Evolutionary conservation across 805 yeast genomes (phyloP).

Genomic region (Priceomyces castillae): DNA sequence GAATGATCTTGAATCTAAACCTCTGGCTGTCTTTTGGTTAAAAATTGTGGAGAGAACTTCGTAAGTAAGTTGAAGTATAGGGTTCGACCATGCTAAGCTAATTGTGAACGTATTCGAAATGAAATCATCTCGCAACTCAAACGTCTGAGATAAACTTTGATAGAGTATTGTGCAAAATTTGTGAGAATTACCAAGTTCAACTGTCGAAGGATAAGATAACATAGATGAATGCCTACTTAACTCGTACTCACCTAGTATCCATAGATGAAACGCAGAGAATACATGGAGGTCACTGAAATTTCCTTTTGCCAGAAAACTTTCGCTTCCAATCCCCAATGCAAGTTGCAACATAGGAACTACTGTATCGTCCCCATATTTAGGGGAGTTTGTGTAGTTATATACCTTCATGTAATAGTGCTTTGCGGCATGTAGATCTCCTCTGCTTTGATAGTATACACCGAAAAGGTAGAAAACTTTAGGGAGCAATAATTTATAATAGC

Average conservation of each 20-base stretch:
- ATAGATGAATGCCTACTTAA: conserved; percentile 2
- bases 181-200: conserved; percentile 7
- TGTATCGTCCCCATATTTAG: conserved; percentile 3
- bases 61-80: conserved; percentile 15
- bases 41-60: conserved; percentile 11
- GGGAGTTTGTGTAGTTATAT: conserved; percentile 17
- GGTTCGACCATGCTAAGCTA: conserved; percentile 16
- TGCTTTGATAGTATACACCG: conserved; percentile 38
- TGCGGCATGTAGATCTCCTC: conserved; percentile 35
- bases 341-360: conserved; percentile 13
- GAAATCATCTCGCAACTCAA: conserved; percentile 9
- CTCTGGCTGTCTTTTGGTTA: background rate
- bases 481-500: conserved; percentile 32
- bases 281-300: conserved; percentile 28
- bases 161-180: conserved; percentile 13
- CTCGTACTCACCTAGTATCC: conserved; percentile 25
- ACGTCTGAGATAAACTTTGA: conserved; percentile 14
- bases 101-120: conserved; percentile 17
- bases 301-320: conserved; percentile 14
- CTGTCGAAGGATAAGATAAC: background rate
- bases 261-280: conserved; percentile 28
- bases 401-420: conserved; percentile 39
- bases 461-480: conserved; percentile 39
- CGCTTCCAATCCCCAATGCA: conserved; percentile 25
- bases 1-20: background rate